A percentile compares a stretch with the other conserved stretches of the same genome.
Conservation (phyloP, 495 filamentous ascomycete species). For the Xylaria telfairii region DNA sequence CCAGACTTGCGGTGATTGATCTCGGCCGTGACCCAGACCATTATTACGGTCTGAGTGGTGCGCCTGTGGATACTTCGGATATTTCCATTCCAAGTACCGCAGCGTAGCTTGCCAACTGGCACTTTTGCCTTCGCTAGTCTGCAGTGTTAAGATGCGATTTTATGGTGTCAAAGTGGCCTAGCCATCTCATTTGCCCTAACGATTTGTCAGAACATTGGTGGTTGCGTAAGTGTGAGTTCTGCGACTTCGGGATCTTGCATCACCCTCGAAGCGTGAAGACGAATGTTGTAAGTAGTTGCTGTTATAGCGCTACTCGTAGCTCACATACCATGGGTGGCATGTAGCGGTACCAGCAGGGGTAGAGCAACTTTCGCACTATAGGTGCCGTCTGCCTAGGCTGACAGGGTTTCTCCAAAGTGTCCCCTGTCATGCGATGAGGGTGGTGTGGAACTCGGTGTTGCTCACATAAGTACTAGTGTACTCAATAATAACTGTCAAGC, state of each 20-base stretch:
- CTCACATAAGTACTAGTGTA: neutral
- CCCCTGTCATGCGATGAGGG: neutral
- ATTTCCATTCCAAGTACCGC: slow-evolving; percentile 10
- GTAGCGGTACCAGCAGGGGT: slow-evolving; percentile 3
- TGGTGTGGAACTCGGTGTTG: slow-evolving; percentile 16
- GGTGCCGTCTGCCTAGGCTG: slow-evolving; percentile 6
- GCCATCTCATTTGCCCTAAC: slow-evolving; percentile 5
- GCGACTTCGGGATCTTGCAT: slow-evolving; percentile 15
- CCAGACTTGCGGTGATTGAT: slow-evolving; percentile 7
- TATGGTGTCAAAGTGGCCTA: slow-evolving; percentile 20
- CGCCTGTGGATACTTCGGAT: slow-evolving; percentile 14
- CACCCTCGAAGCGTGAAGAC: neutral
- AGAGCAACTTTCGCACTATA: slow-evolving; percentile 3
- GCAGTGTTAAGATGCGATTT: slow-evolving; percentile 8
- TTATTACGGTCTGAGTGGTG: slow-evolving; percentile 7
- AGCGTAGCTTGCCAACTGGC: slow-evolving; percentile 13
- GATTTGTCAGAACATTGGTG: slow-evolving; percentile 26
- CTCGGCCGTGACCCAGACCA: slow-evolving; percentile 4
- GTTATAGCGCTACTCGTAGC: slow-evolving; percentile 15
- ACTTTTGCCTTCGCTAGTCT: slow-evolving; percentile 14
- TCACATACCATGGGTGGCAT: neutral
- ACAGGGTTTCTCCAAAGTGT: slow-evolving; percentile 25
- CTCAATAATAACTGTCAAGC: neutral
- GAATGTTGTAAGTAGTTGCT: neutral
- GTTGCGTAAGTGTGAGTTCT: slow-evolving; percentile 8